Base-by-base conservation (phyloP, 106 monocot genomes). In the Vanilla planifolia region DNA sequence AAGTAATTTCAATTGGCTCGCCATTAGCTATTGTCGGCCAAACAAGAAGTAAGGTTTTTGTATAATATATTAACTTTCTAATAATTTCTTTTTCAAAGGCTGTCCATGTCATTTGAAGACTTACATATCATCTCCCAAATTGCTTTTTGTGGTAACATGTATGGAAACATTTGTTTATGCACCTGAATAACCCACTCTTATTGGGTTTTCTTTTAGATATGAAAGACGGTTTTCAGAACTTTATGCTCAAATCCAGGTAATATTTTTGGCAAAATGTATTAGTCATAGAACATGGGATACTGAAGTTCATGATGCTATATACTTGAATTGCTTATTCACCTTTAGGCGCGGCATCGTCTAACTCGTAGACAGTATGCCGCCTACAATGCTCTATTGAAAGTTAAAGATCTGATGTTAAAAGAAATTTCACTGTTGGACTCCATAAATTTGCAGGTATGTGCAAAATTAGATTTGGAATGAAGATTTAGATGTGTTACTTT, bases 401-500 rank as follows among this genome's bases (percentile, higher is more conserved):
- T 73, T 45, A 79, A 79, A 74, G 73, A 79, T 47, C 53, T 79
- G 43, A 79, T 79, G 79, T 61, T 74, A 47, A 79, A 79, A 44
- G 79, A 79, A 70, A 63, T 47, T 48, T 74, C 79, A 23, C 70
- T 79, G 4, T 41, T 79, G 43, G 74, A 79, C 46, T 79, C 79
- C 23, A 70, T 79, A 64, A 55, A 61, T 70, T 79, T 61, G 33
- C 79, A 79, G 79, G 79, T 79, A 22, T 42, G 42, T 63, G 1
- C 24, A 2, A 24, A 22, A 44, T 33, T 23, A 66, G 15, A 48
- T 22, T 25, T 25, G 10, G 6, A 0, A 9, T 26, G 8, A 50
- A 50, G 24, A 25, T 24, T 40, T 8, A 40, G 39, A 21, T 25
- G 26, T 25, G 50, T n/a, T 47, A 2, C 45, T 45, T 45, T 45